Evolutionary conservation across 2,329 filamentous ascomycete genomes (phyloP).

Genomic region (Colletotrichum spaethianum): DNA sequence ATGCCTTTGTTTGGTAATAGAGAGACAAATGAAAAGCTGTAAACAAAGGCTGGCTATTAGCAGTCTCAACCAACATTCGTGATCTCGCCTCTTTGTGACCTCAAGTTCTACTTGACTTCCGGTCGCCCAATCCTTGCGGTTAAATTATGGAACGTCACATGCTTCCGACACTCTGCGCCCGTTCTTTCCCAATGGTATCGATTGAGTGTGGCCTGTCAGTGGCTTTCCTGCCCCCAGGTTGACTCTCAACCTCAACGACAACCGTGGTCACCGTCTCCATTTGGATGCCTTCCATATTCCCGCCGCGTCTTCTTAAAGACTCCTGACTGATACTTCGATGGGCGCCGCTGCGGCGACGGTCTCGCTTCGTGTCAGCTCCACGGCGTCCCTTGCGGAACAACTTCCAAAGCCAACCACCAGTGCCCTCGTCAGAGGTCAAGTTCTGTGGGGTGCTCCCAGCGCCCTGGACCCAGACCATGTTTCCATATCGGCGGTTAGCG

Average conservation of each 20-base stretch:
- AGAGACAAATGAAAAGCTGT: neutral
- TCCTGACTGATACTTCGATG: conserved; percentile 38
- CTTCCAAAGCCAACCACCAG: conserved; percentile 34
- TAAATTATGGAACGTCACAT: neutral
- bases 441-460: conserved; percentile 21
- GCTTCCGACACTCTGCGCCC: conserved; percentile 32
- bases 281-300: conserved; percentile 52
- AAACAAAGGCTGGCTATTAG: too few relatives aligned
- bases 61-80: too few relatives aligned
- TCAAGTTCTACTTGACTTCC: too few relatives aligned
- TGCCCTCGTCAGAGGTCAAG: conserved; percentile 8
- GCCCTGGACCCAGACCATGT: conserved; percentile 40
- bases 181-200: conserved; percentile 30
- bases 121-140: neutral
- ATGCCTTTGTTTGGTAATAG: too few relatives aligned
- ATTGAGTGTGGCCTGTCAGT: conserved; percentile 17
- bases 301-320: conserved; percentile 22
- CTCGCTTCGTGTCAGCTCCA: neutral
- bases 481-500: conserved; percentile 31
- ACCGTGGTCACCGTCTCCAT: conserved; percentile 61
- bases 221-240: neutral
- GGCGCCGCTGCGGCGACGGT: neutral
- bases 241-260: conserved; percentile 52
- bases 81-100: neutral
- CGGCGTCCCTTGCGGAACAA: conserved; percentile 12